Evolutionary conservation across 1,139 yeast species (phyloP).

Genomic region (Nakaseomyces sp.): DNA sequence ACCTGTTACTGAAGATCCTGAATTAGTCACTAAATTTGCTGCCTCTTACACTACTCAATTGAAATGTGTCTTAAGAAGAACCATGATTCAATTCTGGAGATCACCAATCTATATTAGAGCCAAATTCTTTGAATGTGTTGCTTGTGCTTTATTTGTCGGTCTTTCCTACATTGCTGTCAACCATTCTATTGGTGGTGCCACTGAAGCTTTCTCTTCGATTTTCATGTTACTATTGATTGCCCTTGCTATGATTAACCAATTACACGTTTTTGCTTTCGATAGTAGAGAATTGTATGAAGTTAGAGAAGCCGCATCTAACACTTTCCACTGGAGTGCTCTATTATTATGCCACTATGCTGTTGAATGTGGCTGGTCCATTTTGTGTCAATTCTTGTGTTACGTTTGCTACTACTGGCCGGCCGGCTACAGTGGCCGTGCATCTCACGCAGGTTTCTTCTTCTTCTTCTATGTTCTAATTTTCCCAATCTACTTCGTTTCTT

Average conservation of each 20-base stretch:
- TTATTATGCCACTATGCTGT: constrained; percentile 35
- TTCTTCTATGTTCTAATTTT: constrained; percentile 37
- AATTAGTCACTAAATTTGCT: constrained; percentile 32
- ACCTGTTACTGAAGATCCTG: constrained; percentile 28
- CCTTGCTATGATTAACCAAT: constrained; percentile 49
- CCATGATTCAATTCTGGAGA: constrained; percentile 41
- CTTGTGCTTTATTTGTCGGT: constrained; percentile 45
- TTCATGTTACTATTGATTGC: constrained; percentile 50
- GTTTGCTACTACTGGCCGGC: constrained; percentile 39
- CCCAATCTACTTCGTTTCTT: constrained; percentile 39
- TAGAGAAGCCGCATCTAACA: constrained; percentile 52
- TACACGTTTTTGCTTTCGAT: constrained; percentile 39
- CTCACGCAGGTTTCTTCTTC: constrained; percentile 38
- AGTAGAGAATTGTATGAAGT: constrained; percentile 51
- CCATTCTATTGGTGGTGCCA: constrained; percentile 39
- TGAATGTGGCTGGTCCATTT: constrained; percentile 40
- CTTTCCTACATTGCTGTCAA: constrained; percentile 40
- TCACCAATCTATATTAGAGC: constrained; percentile 43
- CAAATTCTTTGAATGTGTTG: constrained; percentile 39
- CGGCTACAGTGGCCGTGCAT: constrained; percentile 33
- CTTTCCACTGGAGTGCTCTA: constrained; percentile 50
- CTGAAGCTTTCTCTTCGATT: constrained; percentile 43
- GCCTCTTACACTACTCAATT: constrained; percentile 36
- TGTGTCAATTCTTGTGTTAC: constrained; percentile 36
- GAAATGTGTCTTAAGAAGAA: constrained; percentile 36